Percentiles rank a stretch among this genome's conserved stretches.
Evolutionary conservation across 345 rosid species (phyloP).

Genomic region (Diplotaxis tenuifolia): DNA sequence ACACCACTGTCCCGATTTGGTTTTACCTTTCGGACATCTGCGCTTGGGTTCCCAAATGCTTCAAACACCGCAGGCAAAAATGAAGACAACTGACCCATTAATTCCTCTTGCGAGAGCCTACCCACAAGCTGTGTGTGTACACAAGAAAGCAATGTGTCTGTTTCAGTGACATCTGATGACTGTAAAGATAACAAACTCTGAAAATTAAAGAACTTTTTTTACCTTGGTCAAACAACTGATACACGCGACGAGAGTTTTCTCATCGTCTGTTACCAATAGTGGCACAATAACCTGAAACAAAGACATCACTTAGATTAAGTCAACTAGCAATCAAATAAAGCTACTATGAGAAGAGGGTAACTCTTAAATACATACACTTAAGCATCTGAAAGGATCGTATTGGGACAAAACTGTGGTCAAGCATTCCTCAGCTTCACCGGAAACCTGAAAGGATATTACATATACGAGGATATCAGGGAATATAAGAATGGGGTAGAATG

Average conservation of each 20-base stretch:
- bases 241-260: slow-evolving; percentile 85
- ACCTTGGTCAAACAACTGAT: slow-evolving; percentile 97
- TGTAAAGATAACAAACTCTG: too few relatives aligned
- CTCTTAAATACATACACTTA: slow-evolving; percentile 59
- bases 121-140: slow-evolving; percentile 72
- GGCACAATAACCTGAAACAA: slow-evolving; percentile 79
- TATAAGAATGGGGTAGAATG: not conserved
- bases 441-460: slow-evolving; percentile 53
- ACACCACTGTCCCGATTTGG: too few relatives aligned
- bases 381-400: slow-evolving; percentile 95
- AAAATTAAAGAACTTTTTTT: too few relatives aligned
- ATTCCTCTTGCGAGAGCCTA: slow-evolving; percentile 88
- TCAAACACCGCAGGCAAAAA: slow-evolving; percentile 94
- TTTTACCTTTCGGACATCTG: slow-evolving; percentile 94
- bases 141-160: not conserved
- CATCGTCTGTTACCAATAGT: slow-evolving; percentile 85
- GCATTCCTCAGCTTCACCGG: slow-evolving; percentile 88
- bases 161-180: slow-evolving; percentile 7
- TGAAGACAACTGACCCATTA: slow-evolving; percentile 74
- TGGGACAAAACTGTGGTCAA: slow-evolving; percentile 70
- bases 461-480: slow-evolving; percentile 17
- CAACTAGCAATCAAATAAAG: not conserved
- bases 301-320: slow-evolving; percentile 13
- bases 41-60: slow-evolving; percentile 96
- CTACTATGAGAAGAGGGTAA: slow-evolving; percentile 10